Evolutionary conservation across 306 rosid species (phyloP), one percentile per base, ranked within the genome.

Genomic region (Quercus variabilis): DNA sequence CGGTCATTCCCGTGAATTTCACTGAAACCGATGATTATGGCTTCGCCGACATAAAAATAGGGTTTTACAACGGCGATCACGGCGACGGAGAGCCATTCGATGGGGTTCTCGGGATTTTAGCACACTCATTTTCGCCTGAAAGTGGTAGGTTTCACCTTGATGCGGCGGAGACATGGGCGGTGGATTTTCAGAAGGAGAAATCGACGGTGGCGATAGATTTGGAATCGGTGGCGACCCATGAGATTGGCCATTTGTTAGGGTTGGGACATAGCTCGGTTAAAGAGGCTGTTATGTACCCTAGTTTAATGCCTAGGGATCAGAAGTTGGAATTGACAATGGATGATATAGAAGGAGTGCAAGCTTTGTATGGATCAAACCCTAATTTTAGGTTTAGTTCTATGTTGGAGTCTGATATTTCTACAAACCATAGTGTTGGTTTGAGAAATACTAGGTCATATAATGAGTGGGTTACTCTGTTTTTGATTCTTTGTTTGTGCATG

Each of bases 201-300:
- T 94, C 98, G 1, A 65, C 75, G 20, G 90, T 81, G 82, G 98
- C 98, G 0, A 78, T 94, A 20, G 96, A 94, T 76, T 82, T 94
- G 84, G 98, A 94, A 58, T 94, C 98, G 4, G 96, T 94, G 54
- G 97, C 91, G 5, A 83, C 90, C 1, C 97, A 94, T 31, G 98
- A 94, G 88, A 94, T 92, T 8, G 98, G 98, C 4, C 98, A 94
- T 77, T 38, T 94, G 88, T 80, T 94, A 23, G 97, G 98, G 33
- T 70, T 94, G 73, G 94, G 89, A 3, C 98, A 94, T 69, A 92
- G 96, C 59, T 30, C 76, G 6, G 91, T 88, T 13, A 87, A 79
- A 26, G 93, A 89, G 67, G 89, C 96, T 0, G 92, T 94, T 1
- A 94, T 94, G 97, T 94, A 89, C 70, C 97, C 98, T 2, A 92